Evolutionary conservation across 2,329 filamentous ascomycete genomes (phyloP).

Genomic region (Lizonia empirigonia): DNA sequence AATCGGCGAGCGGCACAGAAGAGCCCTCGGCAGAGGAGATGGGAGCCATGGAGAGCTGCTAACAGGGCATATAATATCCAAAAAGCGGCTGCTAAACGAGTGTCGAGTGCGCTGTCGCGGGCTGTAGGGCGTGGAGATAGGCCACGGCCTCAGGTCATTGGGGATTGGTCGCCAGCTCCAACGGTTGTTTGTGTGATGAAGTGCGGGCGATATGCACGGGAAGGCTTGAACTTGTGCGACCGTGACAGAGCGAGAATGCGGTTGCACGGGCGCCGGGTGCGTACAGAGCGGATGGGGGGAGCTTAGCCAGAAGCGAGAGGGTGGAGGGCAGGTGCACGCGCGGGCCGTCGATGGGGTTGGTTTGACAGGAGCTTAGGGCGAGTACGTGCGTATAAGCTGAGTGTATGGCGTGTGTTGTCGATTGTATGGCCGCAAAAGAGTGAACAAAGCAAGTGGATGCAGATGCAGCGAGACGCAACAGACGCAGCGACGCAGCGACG

Average conservation of each 20-base stretch:
- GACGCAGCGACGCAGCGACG: conserved; percentile 2
- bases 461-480: conserved; percentile 1
- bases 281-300: conserved; percentile 18
- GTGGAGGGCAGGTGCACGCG: conserved; percentile 14
- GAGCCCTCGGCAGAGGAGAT: conserved; percentile 51
- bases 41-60: conserved; percentile 42
- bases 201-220: conserved; percentile 19
- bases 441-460: conserved; percentile 11
- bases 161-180: conserved; percentile 41
- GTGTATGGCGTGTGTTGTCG: not conserved
- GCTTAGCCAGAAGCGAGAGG: conserved; percentile 26
- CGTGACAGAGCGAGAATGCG: conserved; percentile 29
- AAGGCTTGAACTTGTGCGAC: conserved; percentile 33
- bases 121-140: conserved; percentile 32
- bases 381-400: not conserved
- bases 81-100: conserved; percentile 33
- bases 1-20: conserved; percentile 65
- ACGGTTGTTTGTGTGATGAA: conserved; percentile 37
- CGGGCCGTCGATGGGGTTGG: conserved; percentile 3
- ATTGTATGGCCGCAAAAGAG: conserved; percentile 4
- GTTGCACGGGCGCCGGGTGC: conserved; percentile 33
- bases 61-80: conserved; percentile 38
- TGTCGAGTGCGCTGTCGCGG: conserved; percentile 29
- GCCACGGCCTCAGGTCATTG: conserved; percentile 42
- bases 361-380: conserved; percentile 1